Evolutionary conservation across 140 eudicot genomes (phyloP).

Genomic region (Cichorium intybus): DNA sequence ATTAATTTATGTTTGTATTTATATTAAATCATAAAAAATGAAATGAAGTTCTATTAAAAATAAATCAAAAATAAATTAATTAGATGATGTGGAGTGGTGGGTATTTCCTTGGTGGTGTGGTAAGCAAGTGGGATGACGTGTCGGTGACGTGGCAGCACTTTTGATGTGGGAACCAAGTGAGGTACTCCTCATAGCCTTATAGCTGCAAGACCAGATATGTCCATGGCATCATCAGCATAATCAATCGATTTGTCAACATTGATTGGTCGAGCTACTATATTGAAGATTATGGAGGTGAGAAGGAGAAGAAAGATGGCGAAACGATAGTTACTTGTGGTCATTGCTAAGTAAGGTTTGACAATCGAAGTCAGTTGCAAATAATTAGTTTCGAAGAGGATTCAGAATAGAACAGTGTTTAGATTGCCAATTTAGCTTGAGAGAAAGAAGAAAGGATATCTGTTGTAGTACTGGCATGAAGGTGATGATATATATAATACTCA

Average conservation of each 20-base stretch:
- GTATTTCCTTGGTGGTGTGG: no score
- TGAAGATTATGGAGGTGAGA: slow-evolving; percentile 9
- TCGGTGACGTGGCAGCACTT: no score
- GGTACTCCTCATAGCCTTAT: no score
- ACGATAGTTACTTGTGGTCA: slow-evolving; percentile 19
- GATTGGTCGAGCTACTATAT: slow-evolving; percentile 27
- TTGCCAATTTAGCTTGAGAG: no score
- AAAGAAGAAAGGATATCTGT: neutral
- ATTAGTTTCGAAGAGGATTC: neutral
- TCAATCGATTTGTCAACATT: neutral
- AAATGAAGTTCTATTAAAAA: no score
- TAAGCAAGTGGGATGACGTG: no score
- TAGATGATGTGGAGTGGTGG: no score
- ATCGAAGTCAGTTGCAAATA: neutral
- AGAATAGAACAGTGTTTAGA: no score
- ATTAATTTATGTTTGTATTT: no score
- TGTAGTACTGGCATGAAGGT: neutral
- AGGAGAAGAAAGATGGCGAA: neutral
- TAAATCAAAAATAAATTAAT: no score
- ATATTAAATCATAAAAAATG: no score
- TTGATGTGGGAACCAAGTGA: no score
- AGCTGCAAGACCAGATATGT: slow-evolving; percentile 3
- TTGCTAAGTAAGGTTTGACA: slow-evolving; percentile 2
- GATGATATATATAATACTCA: slow-evolving; percentile 16
- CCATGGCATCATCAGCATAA: neutral